Evolutionary conservation across 495 filamentous ascomycete genomes (phyloP).

Genomic region (Xylaria flabelliformis): DNA sequence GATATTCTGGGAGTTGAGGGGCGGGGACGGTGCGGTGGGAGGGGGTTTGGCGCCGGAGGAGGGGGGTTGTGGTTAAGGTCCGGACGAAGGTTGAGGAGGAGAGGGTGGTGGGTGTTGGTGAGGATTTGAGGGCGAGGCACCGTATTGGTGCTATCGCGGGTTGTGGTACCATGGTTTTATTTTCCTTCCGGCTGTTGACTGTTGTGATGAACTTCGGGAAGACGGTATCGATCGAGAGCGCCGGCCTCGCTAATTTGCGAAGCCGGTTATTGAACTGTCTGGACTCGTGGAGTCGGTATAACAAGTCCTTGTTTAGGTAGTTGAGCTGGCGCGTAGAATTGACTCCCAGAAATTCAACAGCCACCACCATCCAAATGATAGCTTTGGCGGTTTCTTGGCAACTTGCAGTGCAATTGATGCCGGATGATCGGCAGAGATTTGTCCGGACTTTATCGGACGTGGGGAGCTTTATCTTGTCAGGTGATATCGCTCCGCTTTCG

Average conservation of each 20-base stretch:
- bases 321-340: neutral
- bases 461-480: conserved; percentile 24
- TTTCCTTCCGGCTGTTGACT: neutral
- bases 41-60: conserved; percentile 34
- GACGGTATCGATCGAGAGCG: neutral
- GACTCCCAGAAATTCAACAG: conserved; percentile 7
- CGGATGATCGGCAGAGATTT: conserved; percentile 10
- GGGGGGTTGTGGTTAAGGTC: conserved; percentile 35
- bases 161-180: conserved; percentile 3
- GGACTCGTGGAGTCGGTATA: neutral
- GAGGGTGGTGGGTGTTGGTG: conserved; percentile 1
- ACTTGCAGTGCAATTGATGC: neutral
- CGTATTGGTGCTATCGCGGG: conserved; percentile 26
- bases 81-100: conserved; percentile 16
- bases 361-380: neutral
- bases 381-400: conserved; percentile 10
- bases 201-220: no score
- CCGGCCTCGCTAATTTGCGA: neutral
- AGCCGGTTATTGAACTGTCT: neutral
- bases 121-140: conserved; percentile 28
- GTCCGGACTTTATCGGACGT: neutral
- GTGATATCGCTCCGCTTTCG: conserved; percentile 37
- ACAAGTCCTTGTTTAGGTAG: neutral
- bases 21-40: conserved; percentile 39
- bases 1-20: conserved; percentile 73